Evolutionary conservation across 192 early-diverging fungal genomes (phyloP).

Genomic region (Geranomyces michiganensis): DNA sequence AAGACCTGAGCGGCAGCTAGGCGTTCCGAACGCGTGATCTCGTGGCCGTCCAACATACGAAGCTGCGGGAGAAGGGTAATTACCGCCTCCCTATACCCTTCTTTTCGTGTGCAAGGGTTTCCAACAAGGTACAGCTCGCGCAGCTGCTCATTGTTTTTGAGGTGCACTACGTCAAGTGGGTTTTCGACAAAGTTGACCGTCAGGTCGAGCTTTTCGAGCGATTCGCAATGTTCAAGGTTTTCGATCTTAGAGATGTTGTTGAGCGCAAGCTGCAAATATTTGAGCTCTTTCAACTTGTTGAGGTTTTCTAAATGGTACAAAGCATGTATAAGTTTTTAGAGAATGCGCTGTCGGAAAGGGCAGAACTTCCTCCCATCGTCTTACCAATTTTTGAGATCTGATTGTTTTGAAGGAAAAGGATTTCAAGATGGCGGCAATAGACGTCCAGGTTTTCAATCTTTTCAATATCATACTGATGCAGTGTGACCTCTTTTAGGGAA

Average conservation of each 20-base stretch:
- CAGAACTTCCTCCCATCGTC: not conserved
- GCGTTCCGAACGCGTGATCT: slow-evolving; percentile 61
- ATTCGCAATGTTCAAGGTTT: slow-evolving; percentile 62
- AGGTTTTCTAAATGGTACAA: slow-evolving; percentile 51
- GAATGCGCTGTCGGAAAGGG: not conserved
- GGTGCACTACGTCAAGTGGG: slow-evolving; percentile 46
- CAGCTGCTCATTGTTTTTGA: slow-evolving; percentile 46
- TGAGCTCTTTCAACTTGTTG: slow-evolving; percentile 57
- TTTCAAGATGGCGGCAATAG: slow-evolving; percentile 61
- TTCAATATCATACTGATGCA: slow-evolving; percentile 68
- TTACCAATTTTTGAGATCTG: slow-evolving; percentile 61
- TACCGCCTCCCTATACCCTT: slow-evolving; percentile 59
- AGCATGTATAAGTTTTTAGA: not conserved
- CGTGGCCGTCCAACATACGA: slow-evolving; percentile 55
- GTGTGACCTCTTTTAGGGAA: slow-evolving; percentile 56
- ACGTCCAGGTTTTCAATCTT: slow-evolving; percentile 66
- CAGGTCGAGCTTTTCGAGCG: slow-evolving; percentile 58
- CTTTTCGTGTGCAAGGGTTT: slow-evolving; percentile 53
- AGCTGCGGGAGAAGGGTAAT: slow-evolving; percentile 57
- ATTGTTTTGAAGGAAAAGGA: slow-evolving; percentile 62
- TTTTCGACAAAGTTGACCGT: slow-evolving; percentile 66
- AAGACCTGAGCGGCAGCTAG: slow-evolving; percentile 53
- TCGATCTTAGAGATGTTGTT: slow-evolving; percentile 63
- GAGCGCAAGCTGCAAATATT: slow-evolving; percentile 61
- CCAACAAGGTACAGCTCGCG: slow-evolving; percentile 59